Evolutionary conservation across 2,329 filamentous ascomycete species (phyloP), one percentile per base, ranked within the genome.

Genomic region (Onygena corvina): DNA sequence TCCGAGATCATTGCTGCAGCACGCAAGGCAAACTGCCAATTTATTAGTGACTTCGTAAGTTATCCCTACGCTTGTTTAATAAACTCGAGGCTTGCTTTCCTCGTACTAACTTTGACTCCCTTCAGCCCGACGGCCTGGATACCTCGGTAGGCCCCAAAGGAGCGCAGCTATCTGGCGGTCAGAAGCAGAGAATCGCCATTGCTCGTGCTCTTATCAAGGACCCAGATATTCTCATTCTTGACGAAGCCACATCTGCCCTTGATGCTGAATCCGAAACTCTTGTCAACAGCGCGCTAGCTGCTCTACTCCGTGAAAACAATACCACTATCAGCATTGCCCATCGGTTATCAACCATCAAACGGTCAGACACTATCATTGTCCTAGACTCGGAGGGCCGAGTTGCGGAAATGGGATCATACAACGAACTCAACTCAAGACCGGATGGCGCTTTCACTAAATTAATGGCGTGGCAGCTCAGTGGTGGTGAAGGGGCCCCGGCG

Each of bases 391-490:
- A 95, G 60, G 93, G 92, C 54, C 83, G 77, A 51, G 90, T 98
- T 2, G 92, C 90, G 2, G 90, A 98, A 65, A 84, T 85, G 55
- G 92, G 92, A 50, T 84, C 83, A 51, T 98, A 94, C 64, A 70
- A 75, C 20, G 77, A 87, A 55, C 76, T 98, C 18, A 84, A 82
- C 47, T 73, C 76, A 3, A 79, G 86, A 52, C 76, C 77, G 12
- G 72, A 83, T 7, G 93, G 90, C 47, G 87, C 89, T 1, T 98
- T 98, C 62, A 90, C 82, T 59, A 92, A 84, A 68, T 73, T 98
- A 48, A 98, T 98, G 92, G 90, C 96, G 67, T 96, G 89, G 89
- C 92, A 98, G 69, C 85, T 96, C 79, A 92, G 77, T 59, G 90
- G 89, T 9, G 84, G 84, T 6, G 87, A 94, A 29, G 53, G 53